Percentiles rank a stretch among this genome's conserved stretches.
These are phyloP conservation scores for Eucalyptus cladocalyx DNA, from an alignment of 345 rosid species.

Conservation along the genomic window DNA sequence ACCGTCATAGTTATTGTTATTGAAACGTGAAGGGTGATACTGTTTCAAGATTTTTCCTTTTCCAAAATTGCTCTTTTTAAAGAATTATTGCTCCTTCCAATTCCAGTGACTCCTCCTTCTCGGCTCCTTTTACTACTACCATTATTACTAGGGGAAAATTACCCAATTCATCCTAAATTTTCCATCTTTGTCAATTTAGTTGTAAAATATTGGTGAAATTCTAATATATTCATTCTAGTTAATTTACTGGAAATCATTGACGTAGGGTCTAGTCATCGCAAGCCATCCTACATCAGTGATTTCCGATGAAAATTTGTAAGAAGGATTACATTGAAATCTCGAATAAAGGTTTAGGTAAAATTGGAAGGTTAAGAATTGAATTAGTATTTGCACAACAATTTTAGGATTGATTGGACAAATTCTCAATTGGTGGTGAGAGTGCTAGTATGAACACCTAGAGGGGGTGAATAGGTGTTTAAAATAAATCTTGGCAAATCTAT, in stretches of 20 bases:
- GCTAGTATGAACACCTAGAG: too few relatives aligned
- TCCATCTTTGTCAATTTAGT: background rate
- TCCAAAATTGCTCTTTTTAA: background rate
- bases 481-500: too few relatives aligned
- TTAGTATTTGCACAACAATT: too few relatives aligned
- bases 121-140: background rate
- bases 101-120: background rate
- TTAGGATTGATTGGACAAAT: background rate
- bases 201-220: background rate
- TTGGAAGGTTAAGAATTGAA: too few relatives aligned
- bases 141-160: background rate
- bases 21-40: background rate
- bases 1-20: background rate
- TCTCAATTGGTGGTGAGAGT: too few relatives aligned
- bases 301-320: too few relatives aligned
- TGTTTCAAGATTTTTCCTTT: background rate
- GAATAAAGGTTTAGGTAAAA: too few relatives aligned
- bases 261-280: fast-evolving
- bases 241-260: background rate
- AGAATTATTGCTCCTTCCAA: background rate
- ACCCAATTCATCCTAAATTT: background rate
- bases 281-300: too few relatives aligned
- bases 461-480: too few relatives aligned
- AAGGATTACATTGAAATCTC: too few relatives aligned
- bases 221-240: background rate